phyloP scores from a whole-genome alignment of 2,329 filamentous ascomycete genomes.

The Phoma herbarum region DNA sequence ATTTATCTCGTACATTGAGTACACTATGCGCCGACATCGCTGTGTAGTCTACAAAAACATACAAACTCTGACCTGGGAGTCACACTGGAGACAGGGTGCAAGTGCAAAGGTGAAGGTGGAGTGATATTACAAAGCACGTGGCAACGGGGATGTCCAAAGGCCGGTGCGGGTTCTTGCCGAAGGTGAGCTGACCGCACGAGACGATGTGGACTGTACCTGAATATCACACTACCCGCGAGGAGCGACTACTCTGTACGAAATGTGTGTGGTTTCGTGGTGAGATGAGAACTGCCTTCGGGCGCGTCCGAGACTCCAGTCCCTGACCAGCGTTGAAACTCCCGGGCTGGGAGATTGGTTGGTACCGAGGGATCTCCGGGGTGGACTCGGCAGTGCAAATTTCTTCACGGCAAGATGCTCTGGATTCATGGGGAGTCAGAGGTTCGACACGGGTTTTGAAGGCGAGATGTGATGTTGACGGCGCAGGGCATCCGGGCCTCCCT shows the following conservation, averaged over 20 bases:
- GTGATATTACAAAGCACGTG: slow-evolving; percentile 22
- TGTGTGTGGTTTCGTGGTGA: slow-evolving; percentile 18
- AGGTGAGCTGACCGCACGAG: slow-evolving; percentile 10
- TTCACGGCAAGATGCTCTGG: slow-evolving; percentile 18
- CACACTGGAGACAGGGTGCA: neutral
- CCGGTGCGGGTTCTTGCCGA: slow-evolving; percentile 7
- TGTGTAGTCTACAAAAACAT: slow-evolving; percentile 15
- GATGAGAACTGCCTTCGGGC: slow-evolving; percentile 18
- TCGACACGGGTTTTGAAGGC: slow-evolving; percentile 5
- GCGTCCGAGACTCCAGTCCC: slow-evolving; percentile 15
- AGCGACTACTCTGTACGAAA: slow-evolving; percentile 1
- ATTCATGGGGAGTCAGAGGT: slow-evolving; percentile 3
- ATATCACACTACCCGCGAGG: slow-evolving; percentile 7
- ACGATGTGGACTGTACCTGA: slow-evolving; percentile 11
- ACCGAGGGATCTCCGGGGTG: slow-evolving; percentile 17
- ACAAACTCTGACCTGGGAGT: slow-evolving; percentile 13
- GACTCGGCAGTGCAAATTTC: slow-evolving; percentile 22
- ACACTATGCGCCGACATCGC: slow-evolving; percentile 20
- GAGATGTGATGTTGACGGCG: slow-evolving; percentile 7
- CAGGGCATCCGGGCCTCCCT: slow-evolving; percentile 1
- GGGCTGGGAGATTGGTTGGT: slow-evolving; percentile 15
- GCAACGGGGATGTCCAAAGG: slow-evolving; percentile 11
- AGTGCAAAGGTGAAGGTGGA: slow-evolving; percentile 6
- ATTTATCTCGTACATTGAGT: slow-evolving; percentile 13
- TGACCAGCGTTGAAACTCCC: slow-evolving; percentile 2